Conservation (phyloP, 2,329 filamentous ascomycete species). For the Boeremia exigua region DNA sequence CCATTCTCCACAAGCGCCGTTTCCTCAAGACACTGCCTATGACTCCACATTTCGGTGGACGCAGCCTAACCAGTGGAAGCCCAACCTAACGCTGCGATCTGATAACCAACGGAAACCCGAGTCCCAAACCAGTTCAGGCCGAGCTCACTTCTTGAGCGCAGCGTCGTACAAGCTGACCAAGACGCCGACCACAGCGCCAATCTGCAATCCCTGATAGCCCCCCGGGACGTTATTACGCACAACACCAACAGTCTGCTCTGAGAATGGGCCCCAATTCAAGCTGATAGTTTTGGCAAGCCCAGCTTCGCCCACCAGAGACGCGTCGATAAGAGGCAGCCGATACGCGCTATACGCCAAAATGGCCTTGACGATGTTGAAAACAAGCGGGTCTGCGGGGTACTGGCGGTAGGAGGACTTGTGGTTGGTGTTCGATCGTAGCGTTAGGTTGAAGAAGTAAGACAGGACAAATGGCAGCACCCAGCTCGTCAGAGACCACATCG, state of each 20-base stretch:
- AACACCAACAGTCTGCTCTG: slow-evolving; percentile 63
- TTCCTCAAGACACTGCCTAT: neutral
- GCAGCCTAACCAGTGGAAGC: neutral
- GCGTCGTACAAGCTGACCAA: slow-evolving; percentile 79
- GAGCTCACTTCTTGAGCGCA: slow-evolving; percentile 64
- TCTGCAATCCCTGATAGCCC: slow-evolving; percentile 72
- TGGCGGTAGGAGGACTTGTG: slow-evolving; percentile 53
- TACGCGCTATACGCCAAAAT: slow-evolving; percentile 83
- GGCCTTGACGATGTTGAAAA: slow-evolving; percentile 89
- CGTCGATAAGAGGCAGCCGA: slow-evolving; percentile 44
- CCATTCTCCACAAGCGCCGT: neutral
- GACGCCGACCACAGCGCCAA: slow-evolving; percentile 71
- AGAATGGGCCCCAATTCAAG: slow-evolving; percentile 61
- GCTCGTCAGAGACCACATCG: slow-evolving; percentile 77
- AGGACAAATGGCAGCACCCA: slow-evolving; percentile 71
- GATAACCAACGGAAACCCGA: neutral
- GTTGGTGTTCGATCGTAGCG: slow-evolving; percentile 60
- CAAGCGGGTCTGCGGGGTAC: slow-evolving; percentile 79
- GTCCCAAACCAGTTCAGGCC: neutral
- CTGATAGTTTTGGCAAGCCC: slow-evolving; percentile 62
- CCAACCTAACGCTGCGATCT: neutral
- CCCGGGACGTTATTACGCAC: slow-evolving; percentile 73
- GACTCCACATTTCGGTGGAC: neutral
- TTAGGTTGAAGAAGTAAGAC: slow-evolving; percentile 92
- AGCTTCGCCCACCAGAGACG: slow-evolving; percentile 25